A percentile compares a stretch with the other conserved stretches of the same genome.
phyloP scores from a whole-genome alignment of 345 rosid genomes.

The Clarkia xantiana region DNA sequence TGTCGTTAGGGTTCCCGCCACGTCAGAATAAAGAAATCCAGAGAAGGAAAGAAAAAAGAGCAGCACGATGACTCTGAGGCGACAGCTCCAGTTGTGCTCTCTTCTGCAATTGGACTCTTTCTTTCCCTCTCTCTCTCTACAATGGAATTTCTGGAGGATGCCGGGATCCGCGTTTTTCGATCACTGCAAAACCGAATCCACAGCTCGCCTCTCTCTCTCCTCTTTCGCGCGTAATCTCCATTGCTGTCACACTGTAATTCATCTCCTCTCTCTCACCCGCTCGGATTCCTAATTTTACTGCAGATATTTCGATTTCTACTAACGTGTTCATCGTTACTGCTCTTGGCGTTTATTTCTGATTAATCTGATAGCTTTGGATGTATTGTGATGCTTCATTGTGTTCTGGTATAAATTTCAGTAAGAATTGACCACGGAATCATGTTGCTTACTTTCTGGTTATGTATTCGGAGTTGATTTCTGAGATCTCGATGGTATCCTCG shows the following conservation, averaged over 20 bases:
- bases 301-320: too few relatives aligned
- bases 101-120: neutral
- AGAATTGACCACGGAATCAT: neutral
- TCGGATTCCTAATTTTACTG: too few relatives aligned
- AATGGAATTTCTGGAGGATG: slow-evolving; percentile 26
- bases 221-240: slow-evolving; percentile 15
- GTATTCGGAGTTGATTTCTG: neutral
- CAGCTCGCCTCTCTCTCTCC: slow-evolving; percentile 10
- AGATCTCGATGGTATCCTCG: slow-evolving; percentile 2
- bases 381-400: too few relatives aligned
- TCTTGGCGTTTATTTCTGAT: neutral
- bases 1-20: too few relatives aligned
- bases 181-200: slow-evolving; percentile 16
- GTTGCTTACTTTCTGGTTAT: neutral
- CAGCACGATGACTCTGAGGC: neutral
- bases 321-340: neutral
- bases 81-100: neutral
- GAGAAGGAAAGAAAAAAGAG: neutral
- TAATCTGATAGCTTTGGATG: too few relatives aligned
- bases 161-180: slow-evolving; percentile 51
- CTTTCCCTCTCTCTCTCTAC: neutral
- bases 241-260: neutral
- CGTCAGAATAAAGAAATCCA: neutral
- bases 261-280: neutral
- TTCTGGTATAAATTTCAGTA: too few relatives aligned